Base-by-base conservation (phyloP, 2,329 filamentous ascomycete genomes). In the Pseudogymnoascus sp. region DNA sequence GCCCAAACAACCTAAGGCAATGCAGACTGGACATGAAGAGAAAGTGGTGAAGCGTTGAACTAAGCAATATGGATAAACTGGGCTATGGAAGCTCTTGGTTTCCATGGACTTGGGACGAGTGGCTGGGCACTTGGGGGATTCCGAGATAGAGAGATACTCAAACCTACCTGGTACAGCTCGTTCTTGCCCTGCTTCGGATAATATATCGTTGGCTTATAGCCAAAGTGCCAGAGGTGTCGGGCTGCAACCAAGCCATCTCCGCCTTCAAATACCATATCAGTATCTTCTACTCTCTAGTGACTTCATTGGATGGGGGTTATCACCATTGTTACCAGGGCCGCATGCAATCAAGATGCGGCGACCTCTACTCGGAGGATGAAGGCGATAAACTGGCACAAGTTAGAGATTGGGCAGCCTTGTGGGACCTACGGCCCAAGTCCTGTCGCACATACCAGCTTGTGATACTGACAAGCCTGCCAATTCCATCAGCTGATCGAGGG, bases 401-500 rank as follows among this genome's bases (percentile, higher is more conserved):
- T 38, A 61, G 19, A 60, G n/a, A 63, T 13, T 33, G 29, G 16
- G 40, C 37, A 59, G 53, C 14, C 44, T 26, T 47, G 7, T 37
- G 38, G 21, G 40, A 29, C 8, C 29, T 24, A 50, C 8, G 8
- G 29, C 19, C 24, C 61, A 61, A 42, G 24, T 21, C 26, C 16
- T 21, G 56, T 24, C 29, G 44, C 37, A 72, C 79, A 64, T 73
- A 93, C 91, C 86, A 61, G 89, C 92, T 80, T 97, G 92, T 11
- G 93, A 93, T 26, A 97, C 92, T 0, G 92, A 93, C 0, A 99
- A 82, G 0, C 95, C 95, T 47, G 95, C 95, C 6, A 99, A 79
- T 74, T 97, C 95, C 95, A 99, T 97, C 59, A 99, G 80, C 76
- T 99, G 95, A 73, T 97, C 95, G 63, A 99, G 84, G 10, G 91